Evolutionary conservation across 768 basidiomycete species (phyloP), one percentile per base, ranked within the genome.

Genomic region (Rhodotorula paludigena): DNA sequence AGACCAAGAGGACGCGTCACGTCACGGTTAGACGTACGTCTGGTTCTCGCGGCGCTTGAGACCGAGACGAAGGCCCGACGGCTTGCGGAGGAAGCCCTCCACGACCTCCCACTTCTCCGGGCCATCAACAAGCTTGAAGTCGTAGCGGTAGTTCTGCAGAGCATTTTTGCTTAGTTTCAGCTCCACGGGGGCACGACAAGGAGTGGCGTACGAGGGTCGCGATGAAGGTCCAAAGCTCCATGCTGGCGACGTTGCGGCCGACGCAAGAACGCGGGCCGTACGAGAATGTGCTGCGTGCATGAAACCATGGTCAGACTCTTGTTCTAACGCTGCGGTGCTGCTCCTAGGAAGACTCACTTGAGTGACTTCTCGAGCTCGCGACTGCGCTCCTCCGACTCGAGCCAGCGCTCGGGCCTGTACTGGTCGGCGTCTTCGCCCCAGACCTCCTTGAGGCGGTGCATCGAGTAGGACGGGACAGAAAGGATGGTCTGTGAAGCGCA

Each of bases 371-470:
- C 74, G 47, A 74, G 57, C 32, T 83, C 85, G 73, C 87, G 84
- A 18, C 88, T 84, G 36, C 78, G 78, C 25, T 81, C 82, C 68
- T 74, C 89, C 85, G 52, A 82, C 74, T 89, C 89, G 69, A 91
- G 85, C 89, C 89, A 94, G 36, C 92, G 81, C 74, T 93, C 91
- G 0, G 90, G 91, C 42, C 89, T 79, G 80, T 83, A 93, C 11
- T 73, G 82, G 47, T 88, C 86, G 35, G 83, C 81, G 74, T 93
- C 90, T 10, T 83, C 82, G 11, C 92, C 92, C 92, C 92, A 93
- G 2, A 87, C 82, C 2, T 67, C 74, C 48, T 77, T 74, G 74
- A 90, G 84, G 35, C 89, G 86, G 76, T 94, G 90, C 57, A 92
- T 87, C 5, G 89, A 85, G 78, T 86, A 92, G 55, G 85, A 87